phyloP scores from a whole-genome alignment of 2,329 filamentous ascomycete species.

The Paecilomyces niveus region DNA sequence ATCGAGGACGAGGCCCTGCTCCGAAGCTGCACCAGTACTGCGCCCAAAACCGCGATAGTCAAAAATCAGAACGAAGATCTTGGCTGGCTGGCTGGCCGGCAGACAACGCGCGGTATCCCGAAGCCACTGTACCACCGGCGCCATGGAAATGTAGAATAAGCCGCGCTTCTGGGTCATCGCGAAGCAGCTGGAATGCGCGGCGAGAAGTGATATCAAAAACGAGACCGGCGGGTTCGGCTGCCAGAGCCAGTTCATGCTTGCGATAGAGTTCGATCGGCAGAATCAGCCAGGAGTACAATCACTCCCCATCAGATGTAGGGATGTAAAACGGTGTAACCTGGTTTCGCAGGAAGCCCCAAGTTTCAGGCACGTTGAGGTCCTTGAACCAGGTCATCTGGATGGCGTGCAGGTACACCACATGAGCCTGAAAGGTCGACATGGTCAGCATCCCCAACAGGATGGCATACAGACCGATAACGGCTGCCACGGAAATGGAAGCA shows the following conservation, averaged over 20 bases:
- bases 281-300: conserved; percentile 45
- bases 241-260: conserved; percentile 34
- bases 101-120: conserved; percentile 48
- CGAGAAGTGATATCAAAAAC: conserved; percentile 28
- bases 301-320: conserved; percentile 32
- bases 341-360: conserved; percentile 43
- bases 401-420: conserved; percentile 51
- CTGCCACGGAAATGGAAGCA: conserved; percentile 15
- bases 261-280: conserved; percentile 42
- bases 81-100: conserved; percentile 43
- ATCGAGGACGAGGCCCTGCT: conserved; percentile 49
- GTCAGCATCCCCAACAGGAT: conserved; percentile 41
- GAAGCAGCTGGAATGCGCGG: conserved; percentile 38
- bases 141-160: conserved; percentile 45
- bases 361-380: conserved; percentile 42
- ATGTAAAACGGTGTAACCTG: conserved; percentile 46
- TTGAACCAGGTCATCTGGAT: conserved; percentile 50
- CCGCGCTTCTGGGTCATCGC: conserved; percentile 15
- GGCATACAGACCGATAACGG: conserved; percentile 32
- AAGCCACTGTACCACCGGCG: conserved; percentile 50
- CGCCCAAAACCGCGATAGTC: conserved; percentile 57
- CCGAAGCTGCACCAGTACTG: conserved; percentile 48
- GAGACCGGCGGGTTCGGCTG: conserved; percentile 30
- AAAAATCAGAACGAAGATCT: conserved; percentile 42
- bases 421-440: conserved; percentile 42